phyloP scores from a whole-genome alignment of 78 protist species.

The Emiliania huxleyi region DNA sequence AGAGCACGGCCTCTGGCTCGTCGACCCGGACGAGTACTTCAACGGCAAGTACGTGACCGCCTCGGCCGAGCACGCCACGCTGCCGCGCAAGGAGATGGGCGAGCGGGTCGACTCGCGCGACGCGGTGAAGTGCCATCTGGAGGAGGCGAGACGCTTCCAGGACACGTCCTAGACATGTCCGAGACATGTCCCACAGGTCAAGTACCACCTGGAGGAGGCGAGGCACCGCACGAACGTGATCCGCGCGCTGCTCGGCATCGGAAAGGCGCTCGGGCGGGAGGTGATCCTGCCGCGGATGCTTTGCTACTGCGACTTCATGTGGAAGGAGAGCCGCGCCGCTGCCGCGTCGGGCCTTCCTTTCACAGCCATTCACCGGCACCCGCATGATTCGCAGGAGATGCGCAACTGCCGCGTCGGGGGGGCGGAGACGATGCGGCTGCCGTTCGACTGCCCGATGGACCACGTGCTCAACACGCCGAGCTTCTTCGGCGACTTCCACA shows the following conservation, averaged over 20 bases:
- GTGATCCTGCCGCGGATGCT: slow-evolving; percentile 8
- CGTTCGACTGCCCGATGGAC: slow-evolving; percentile 24
- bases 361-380: too few species aligned
- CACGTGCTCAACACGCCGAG: background rate
- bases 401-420: slow-evolving; percentile 3
- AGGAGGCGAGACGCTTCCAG: too few species aligned
- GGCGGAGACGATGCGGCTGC: slow-evolving; percentile 10
- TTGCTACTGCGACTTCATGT: slow-evolving; percentile 21
- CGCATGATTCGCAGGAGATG: too few species aligned
- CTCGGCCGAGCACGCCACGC: background rate
- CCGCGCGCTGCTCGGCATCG: slow-evolving; percentile 17
- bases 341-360: too few species aligned
- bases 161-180: too few species aligned
- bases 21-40: background rate
- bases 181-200: too few species aligned
- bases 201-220: background rate
- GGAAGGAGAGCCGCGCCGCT: background rate
- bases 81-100: background rate
- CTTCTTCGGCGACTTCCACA: background rate
- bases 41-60: background rate
- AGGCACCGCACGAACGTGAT: background rate
- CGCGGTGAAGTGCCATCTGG: background rate
- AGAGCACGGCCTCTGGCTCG: background rate
- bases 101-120: background rate
- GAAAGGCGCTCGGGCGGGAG: background rate